phyloP scores from a whole-genome alignment of 352 stramenopile species.

The Phytophthora tentaculata region DNA sequence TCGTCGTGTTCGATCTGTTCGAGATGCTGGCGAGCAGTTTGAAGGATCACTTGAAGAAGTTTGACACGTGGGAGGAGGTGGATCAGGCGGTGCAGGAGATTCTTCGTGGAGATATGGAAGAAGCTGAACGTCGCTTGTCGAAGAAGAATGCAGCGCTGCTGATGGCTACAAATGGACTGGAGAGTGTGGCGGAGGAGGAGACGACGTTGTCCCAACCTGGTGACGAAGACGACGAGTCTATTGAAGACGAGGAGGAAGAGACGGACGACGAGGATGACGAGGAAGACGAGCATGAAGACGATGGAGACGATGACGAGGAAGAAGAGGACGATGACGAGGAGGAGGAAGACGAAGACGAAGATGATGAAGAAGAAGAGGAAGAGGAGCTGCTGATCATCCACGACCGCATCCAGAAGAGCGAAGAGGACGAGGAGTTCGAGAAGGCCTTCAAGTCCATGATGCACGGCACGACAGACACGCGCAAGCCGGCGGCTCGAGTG shows the following conservation, averaged over 20 bases:
- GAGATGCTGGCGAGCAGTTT: conserved; percentile 61
- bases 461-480: conserved; percentile 62
- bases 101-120: conserved; percentile 65
- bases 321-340: conserved; percentile 77
- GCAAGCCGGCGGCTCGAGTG: conserved; percentile 67
- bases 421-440: conserved; percentile 90
- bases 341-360: conserved; percentile 71
- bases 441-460: conserved; percentile 91
- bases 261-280: conserved; percentile 64
- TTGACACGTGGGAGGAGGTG: conserved; percentile 81
- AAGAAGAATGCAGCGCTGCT: conserved; percentile 66
- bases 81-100: conserved; percentile 65
- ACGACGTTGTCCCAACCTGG: conserved; percentile 39
- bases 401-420: conserved; percentile 73
- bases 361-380: conserved; percentile 77
- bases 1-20: conserved; percentile 87
- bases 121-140: conserved; percentile 62
- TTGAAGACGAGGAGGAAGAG: conserved; percentile 62
- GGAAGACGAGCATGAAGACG: conserved; percentile 54
- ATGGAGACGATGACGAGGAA: conserved; percentile 77
- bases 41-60: conserved; percentile 75
- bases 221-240: conserved; percentile 53
- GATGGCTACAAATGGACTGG: conserved; percentile 40
- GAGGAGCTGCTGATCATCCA: conserved; percentile 91
- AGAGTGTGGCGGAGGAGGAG: conserved; percentile 39